phyloP scores from a whole-genome alignment of 164 flowering plant species.

The Aristolochia fimbriata region DNA sequence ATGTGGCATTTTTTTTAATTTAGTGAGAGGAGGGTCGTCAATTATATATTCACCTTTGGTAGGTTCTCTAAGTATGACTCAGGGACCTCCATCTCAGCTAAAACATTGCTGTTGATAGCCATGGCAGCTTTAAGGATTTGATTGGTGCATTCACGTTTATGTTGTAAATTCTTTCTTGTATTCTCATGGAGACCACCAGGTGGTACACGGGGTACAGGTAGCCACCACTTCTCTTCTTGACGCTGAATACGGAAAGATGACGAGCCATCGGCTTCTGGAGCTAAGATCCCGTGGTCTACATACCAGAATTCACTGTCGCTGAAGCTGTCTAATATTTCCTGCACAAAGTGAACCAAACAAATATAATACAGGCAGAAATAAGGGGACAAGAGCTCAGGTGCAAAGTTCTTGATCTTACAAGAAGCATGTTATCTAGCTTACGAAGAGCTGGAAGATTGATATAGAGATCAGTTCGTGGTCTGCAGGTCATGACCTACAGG shows the following conservation, averaged over 20 bases:
- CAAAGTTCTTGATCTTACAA: conserved; percentile 39
- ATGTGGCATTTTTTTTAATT: background rate
- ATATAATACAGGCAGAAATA: background rate
- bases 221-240: conserved; percentile 99
- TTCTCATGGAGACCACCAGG: conserved; percentile 57
- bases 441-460: conserved; percentile 85
- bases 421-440: conserved; percentile 89
- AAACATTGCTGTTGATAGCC: conserved; percentile 66
- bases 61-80: conserved; percentile 75
- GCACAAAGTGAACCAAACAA: conserved; percentile 5
- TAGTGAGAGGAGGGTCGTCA: background rate
- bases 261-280: conserved; percentile 58
- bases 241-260: conserved; percentile 57
- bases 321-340: conserved; percentile 90
- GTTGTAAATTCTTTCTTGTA: conserved; percentile 55
- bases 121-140: conserved; percentile 92
- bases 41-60: conserved; percentile 57
- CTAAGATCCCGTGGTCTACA: conserved; percentile 77
- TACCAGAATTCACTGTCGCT: conserved; percentile 82
- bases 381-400: background rate
- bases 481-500: conserved; percentile 82
- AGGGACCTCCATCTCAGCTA: conserved; percentile 95
- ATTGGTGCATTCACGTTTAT: conserved; percentile 77
- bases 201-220: conserved; percentile 88
- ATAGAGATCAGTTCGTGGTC: conserved; percentile 72